A percentile compares a stretch with the other conserved stretches of the same genome.
Evolutionary conservation across 176 grass and related monocot genomes (phyloP).

Genomic region (Rhynchospora breviuscula): DNA sequence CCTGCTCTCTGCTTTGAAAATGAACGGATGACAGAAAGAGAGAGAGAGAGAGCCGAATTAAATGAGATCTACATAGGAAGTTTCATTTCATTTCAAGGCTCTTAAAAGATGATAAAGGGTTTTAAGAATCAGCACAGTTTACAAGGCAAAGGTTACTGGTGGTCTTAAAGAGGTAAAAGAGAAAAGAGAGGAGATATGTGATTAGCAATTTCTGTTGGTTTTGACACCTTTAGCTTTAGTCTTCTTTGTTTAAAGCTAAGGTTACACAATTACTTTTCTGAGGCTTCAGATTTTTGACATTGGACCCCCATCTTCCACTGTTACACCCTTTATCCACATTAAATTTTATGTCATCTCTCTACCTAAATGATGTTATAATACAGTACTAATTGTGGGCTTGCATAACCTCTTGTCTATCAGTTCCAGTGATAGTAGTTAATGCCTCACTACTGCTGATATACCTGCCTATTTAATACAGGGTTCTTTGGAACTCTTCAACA

Average conservation of each 20-base stretch:
- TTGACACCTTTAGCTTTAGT: slow-evolving; percentile 31
- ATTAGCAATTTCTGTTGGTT: background rate
- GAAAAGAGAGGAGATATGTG: background rate
- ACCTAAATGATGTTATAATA: background rate
- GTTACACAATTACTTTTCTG: slow-evolving; percentile 16
- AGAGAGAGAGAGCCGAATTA: background rate
- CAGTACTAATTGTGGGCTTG: background rate
- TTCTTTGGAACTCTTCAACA: too few species aligned
- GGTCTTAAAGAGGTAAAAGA: slow-evolving; percentile 20
- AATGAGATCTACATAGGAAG: slow-evolving; percentile 35
- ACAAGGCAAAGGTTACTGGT: slow-evolving; percentile 20
- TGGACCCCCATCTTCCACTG: background rate
- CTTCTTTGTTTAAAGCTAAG: slow-evolving; percentile 31
- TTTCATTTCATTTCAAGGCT: slow-evolving; percentile 18
- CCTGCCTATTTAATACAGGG: background rate
- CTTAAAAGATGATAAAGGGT: slow-evolving; percentile 2
- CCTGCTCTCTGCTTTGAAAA: slow-evolving; percentile 23
- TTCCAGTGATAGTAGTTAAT: background rate
- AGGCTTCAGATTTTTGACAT: background rate
- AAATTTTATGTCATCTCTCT: background rate
- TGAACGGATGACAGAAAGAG: background rate
- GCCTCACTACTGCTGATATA: background rate
- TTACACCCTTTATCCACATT: background rate
- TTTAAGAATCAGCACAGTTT: background rate
- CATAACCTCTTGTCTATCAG: background rate